These are phyloP conservation scores for Maudiozyma bulderi DNA, from an alignment of 805 yeast species.

Conservation along the genomic window DNA sequence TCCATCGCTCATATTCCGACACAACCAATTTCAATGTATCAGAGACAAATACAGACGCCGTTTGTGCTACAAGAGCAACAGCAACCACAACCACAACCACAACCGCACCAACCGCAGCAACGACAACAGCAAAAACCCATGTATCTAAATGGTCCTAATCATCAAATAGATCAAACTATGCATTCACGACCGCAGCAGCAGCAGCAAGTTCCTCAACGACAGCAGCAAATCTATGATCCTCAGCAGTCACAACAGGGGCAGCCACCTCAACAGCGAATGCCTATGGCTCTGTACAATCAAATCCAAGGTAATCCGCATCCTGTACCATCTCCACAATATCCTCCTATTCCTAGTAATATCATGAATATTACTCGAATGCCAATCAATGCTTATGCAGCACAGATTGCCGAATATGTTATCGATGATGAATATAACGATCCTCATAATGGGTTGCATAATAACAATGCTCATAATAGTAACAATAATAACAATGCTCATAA, in stretches of 20 bases:
- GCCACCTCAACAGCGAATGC: not conserved
- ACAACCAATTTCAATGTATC: not conserved
- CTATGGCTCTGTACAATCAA: not conserved
- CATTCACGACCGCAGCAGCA: not conserved
- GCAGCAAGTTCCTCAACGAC: not conserved
- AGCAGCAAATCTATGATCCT: not conserved
- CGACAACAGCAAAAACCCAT: not conserved
- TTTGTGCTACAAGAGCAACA: not conserved
- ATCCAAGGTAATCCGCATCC: not conserved
- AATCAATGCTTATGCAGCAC: not conserved
- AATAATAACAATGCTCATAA: not conserved
- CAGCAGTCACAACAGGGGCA: no score
- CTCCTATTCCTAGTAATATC: not conserved
- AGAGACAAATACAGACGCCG: not conserved
- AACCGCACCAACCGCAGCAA: not conserved
- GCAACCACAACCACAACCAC: not conserved
- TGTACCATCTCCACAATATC: not conserved
- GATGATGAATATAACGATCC: not conserved
- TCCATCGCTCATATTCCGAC: not conserved
- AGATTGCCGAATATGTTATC: not conserved
- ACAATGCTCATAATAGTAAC: not conserved
- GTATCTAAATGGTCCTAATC: not conserved
- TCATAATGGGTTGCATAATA: not conserved
- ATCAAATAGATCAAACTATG: not conserved
- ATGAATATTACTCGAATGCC: not conserved